These are phyloP conservation scores for Herpetomonas muscarum DNA, from an alignment of 208 protist genomes.

Conservation along the genomic window DNA sequence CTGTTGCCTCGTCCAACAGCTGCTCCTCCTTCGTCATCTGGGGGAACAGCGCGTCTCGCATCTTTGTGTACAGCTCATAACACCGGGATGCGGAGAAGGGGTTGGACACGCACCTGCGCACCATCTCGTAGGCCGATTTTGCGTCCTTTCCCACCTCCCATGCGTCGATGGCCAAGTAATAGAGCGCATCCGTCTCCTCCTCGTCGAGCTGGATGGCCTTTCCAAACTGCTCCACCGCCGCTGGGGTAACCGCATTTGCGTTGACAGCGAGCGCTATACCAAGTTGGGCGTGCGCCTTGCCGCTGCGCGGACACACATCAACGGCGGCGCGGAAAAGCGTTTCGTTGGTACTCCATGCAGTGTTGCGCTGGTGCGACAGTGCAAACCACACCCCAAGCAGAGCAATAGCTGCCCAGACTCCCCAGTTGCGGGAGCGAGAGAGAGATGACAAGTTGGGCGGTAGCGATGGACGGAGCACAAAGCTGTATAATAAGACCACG, in stretches of 20 bases:
- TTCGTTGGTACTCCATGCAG: slow-evolving; percentile 40
- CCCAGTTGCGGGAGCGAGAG: slow-evolving; percentile 12
- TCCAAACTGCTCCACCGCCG: slow-evolving; percentile 22
- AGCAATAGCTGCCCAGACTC: slow-evolving; percentile 8
- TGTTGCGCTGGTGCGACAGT: slow-evolving; percentile 33
- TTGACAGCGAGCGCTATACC: slow-evolving; percentile 15
- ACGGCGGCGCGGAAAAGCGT: slow-evolving; percentile 41
- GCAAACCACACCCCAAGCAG: slow-evolving; percentile 30
- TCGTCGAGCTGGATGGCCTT: slow-evolving; percentile 28
- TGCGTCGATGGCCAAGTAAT: slow-evolving; percentile 36
- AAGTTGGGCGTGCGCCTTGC: slow-evolving; percentile 32
- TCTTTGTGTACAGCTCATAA: slow-evolving; percentile 14
- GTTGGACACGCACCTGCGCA: slow-evolving; percentile 30
- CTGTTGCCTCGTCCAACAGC: slow-evolving; percentile 29
- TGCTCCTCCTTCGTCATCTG: slow-evolving; percentile 33
- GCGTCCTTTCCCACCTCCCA: slow-evolving; percentile 20
- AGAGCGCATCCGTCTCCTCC: slow-evolving; percentile 30
- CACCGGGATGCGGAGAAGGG: slow-evolving; percentile 26
- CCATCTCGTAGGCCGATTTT: slow-evolving; percentile 19
- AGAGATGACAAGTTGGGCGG: slow-evolving; percentile 21
- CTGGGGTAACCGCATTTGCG: slow-evolving; percentile 13
- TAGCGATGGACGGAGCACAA: slow-evolving; percentile 15
- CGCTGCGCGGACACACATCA: slow-evolving; percentile 45
- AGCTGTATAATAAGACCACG: slow-evolving; percentile 34
- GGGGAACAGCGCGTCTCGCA: slow-evolving; percentile 24